Percentiles rank a stretch among this genome's conserved stretches.
phyloP scores from a whole-genome alignment of 805 yeast genomes.

The Debaryomyces prosopidis region DNA sequence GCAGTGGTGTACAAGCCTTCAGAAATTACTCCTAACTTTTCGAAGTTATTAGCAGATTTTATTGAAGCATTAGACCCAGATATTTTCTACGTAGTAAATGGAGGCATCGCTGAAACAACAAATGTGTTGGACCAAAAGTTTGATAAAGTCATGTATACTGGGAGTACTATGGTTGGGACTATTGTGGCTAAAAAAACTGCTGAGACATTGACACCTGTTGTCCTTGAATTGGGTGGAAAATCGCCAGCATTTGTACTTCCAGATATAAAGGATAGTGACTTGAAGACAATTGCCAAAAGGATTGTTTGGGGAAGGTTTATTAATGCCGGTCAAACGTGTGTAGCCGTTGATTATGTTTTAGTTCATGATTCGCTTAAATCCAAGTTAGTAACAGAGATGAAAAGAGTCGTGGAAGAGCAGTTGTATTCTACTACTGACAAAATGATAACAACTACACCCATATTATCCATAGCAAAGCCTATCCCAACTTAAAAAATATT shows the following conservation, averaged over 20 bases:
- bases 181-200: constrained; percentile 81
- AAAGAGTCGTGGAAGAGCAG: constrained; percentile 39
- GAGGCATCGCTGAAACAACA: constrained; percentile 66
- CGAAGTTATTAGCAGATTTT: too few relatives aligned
- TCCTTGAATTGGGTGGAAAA: constrained; percentile 90
- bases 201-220: constrained; percentile 74
- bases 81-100: constrained; percentile 65
- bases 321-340: constrained; percentile 90
- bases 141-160: constrained; percentile 87
- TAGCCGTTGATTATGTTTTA: constrained; percentile 80
- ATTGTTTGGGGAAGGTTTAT: constrained; percentile 77
- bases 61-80: constrained; percentile 53
- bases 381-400: constrained; percentile 45
- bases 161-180: constrained; percentile 73
- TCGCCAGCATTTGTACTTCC: constrained; percentile 76
- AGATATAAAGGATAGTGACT: constrained; percentile 42
- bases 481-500: constrained; percentile 42
- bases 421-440: constrained; percentile 43
- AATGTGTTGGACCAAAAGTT: constrained; percentile 61
- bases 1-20: constrained; percentile 74
- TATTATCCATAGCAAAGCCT: constrained; percentile 57
- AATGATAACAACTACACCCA: constrained; percentile 48
- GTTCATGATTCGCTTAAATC: constrained; percentile 60
- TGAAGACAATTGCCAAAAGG: constrained; percentile 53
- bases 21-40: constrained; percentile 68